Percentiles rank a stretch among this genome's conserved stretches.
Evolutionary conservation across 305 asterid genomes (phyloP).

Genomic region (Withania somnifera): DNA sequence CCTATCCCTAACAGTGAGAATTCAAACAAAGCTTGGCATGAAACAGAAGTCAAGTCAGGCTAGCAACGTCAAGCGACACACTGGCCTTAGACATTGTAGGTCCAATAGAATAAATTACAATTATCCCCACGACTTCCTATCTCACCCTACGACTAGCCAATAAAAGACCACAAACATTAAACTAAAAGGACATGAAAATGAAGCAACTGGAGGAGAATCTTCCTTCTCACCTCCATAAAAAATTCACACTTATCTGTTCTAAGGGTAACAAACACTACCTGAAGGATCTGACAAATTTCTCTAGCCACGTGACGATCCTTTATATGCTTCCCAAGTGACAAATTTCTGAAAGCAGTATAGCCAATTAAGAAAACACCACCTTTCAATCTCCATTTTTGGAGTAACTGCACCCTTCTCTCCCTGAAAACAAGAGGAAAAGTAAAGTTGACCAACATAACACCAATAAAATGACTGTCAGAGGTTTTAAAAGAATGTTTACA

Average conservation of each 20-base stretch:
- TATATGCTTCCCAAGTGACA: constrained; percentile 80
- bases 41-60: background rate
- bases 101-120: background rate
- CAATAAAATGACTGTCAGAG: background rate
- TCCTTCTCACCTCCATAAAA: background rate
- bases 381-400: constrained; percentile 74
- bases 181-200: background rate
- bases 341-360: constrained; percentile 74
- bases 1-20: background rate
- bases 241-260: background rate
- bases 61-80: background rate
- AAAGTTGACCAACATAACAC: background rate
- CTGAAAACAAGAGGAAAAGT: constrained; percentile 32
- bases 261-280: constrained; percentile 37
- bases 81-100: background rate
- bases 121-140: background rate
- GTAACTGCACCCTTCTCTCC: constrained; percentile 72
- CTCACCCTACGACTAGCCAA: background rate
- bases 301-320: constrained; percentile 79
- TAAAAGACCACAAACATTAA: background rate
- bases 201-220: background rate
- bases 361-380: constrained; percentile 94
- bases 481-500: background rate
- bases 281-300: constrained; percentile 67
- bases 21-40: background rate